These are phyloP conservation scores for Trichoderma semiorbis DNA, from an alignment of 2,329 filamentous ascomycete species.

Conservation along the genomic window DNA sequence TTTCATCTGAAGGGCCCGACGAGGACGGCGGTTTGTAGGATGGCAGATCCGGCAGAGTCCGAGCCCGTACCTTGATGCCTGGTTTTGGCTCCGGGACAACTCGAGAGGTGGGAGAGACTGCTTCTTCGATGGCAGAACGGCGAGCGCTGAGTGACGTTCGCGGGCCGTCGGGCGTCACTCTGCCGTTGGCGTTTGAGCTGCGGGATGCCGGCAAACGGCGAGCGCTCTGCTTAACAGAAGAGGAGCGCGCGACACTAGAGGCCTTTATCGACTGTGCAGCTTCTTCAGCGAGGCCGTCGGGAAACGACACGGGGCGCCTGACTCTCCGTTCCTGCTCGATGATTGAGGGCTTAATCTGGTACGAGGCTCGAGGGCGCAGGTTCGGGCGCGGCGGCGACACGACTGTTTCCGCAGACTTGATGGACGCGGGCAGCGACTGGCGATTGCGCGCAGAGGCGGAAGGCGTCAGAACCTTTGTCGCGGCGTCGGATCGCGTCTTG, in stretches of 20 bases:
- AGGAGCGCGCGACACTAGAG: conserved; percentile 25
- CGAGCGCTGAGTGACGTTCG: conserved; percentile 33
- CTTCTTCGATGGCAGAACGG: conserved; percentile 32
- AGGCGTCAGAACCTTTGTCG: background rate
- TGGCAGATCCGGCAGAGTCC: conserved; percentile 47
- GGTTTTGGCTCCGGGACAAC: conserved; percentile 22
- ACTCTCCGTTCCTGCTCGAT: background rate
- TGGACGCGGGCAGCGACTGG: background rate
- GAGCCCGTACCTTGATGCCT: conserved; percentile 23
- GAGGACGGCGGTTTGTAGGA: conserved; percentile 42
- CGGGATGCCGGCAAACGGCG: conserved; percentile 40
- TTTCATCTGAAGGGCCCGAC: conserved; percentile 46
- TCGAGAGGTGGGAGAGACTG: conserved; percentile 25
- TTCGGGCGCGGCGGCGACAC: conserved; percentile 15
- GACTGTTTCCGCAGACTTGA: background rate
- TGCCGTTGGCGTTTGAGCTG: conserved; percentile 29
- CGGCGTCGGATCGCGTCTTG: background rate
- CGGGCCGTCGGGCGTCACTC: conserved; percentile 31
- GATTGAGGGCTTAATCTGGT: conserved; percentile 17
- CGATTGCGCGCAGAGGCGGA: conserved; percentile 12
- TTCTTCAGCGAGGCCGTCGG: conserved; percentile 16
- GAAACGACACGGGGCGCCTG: conserved; percentile 20
- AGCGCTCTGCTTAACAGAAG: conserved; percentile 32
- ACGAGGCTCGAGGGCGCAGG: conserved; percentile 19
- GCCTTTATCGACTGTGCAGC: conserved; percentile 24